A percentile compares a stretch with the other conserved stretches of the same genome.
phyloP scores from a whole-genome alignment of 1,139 yeast genomes.

The Scheffersomyces illinoinensis region DNA sequence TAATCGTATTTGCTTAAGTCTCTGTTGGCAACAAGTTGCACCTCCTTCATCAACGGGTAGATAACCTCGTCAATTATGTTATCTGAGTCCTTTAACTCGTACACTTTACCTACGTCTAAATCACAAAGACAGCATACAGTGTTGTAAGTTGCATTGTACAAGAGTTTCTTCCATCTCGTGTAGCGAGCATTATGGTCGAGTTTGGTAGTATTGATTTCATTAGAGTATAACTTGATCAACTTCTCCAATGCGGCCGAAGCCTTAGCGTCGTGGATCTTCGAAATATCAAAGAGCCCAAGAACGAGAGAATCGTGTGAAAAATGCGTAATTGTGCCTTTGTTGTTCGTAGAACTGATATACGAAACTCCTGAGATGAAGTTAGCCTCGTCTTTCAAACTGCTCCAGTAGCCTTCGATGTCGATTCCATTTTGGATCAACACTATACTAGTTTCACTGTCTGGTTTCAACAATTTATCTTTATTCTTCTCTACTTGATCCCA shows the following conservation, averaged over 20 bases:
- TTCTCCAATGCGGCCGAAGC: constrained; percentile 28
- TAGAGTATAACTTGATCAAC: constrained; percentile 53
- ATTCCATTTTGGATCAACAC: constrained; percentile 74
- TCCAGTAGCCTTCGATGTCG: constrained; percentile 63
- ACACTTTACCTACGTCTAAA: constrained; percentile 43
- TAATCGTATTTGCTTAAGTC: constrained; percentile 18
- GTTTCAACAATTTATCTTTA: constrained; percentile 9
- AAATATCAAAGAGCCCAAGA: constrained; percentile 52
- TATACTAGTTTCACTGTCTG: constrained; percentile 41
- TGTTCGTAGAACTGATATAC: constrained; percentile 65
- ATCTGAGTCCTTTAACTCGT: constrained; percentile 15
- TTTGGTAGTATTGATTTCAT: constrained; percentile 40
- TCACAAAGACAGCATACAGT: constrained; percentile 58
- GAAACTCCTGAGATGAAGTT: constrained; percentile 60
- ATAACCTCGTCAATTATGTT: constrained; percentile 17
- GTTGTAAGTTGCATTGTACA: constrained; percentile 69
- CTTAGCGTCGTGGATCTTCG: constrained; percentile 18
- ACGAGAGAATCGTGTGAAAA: constrained; percentile 54
- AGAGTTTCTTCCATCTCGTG: constrained; percentile 71
- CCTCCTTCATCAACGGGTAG: constrained; percentile 26
- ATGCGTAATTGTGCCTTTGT: constrained; percentile 51
- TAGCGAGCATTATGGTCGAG: constrained; percentile 51
- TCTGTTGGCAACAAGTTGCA: constrained; percentile 21
- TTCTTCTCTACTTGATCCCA: constrained; percentile 23
- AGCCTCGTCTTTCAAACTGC: constrained; percentile 40